Evolutionary conservation across 2,329 filamentous ascomycete genomes (phyloP), one percentile per base, ranked within the genome.

Genomic region (Colletotrichum spinosum): DNA sequence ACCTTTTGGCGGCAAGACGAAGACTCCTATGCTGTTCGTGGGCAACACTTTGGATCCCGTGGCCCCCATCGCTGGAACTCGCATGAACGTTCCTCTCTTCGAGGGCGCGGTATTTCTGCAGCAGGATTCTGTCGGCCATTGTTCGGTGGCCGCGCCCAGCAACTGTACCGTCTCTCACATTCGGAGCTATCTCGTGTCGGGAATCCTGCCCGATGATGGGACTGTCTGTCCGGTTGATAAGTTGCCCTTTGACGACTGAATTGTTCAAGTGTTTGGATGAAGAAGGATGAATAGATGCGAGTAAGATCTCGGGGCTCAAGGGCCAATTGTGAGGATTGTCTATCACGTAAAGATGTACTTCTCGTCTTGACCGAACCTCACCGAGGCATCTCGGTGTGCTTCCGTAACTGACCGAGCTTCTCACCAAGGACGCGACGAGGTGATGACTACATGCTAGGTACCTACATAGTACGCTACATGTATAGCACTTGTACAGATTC

Each of bases 1-100:
- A 0, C 76, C 76, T 6, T 79, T 75, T 45, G 49, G 57, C 3
- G 57, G 49, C 9, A 44, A 56, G n/a, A 61, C 59, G 0, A 55
- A 15, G 8, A 35, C 34, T 6, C 52, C 59, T 5, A 15, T 61
- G 10, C 59, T 61, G 15, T 61, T 61, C 8, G 42, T 56, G n/a
- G 59, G 59, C 1, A 61, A 56, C 33, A 56, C 59, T 2, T 10
- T 55, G 12, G 59, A 61, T 15, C 52, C 59, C 2, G 45, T 52
- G 10, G 54, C 59, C 3, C 53, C 59, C 10, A 34, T 57, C 7
- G 10, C 33, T 9, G 57, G 57, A 6, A 55, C 57, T 1, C 17
- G 8, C 15, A 39, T 41, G 42, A 55, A 60, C 6, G 35, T 49
- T 2, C 1, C 39, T 8, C 2, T 10, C 15, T 60, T 54, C 17